Evolutionary conservation across 768 basidiomycete species (phyloP), one percentile per base, ranked within the genome.

Genomic region (Lentinula sp.): DNA sequence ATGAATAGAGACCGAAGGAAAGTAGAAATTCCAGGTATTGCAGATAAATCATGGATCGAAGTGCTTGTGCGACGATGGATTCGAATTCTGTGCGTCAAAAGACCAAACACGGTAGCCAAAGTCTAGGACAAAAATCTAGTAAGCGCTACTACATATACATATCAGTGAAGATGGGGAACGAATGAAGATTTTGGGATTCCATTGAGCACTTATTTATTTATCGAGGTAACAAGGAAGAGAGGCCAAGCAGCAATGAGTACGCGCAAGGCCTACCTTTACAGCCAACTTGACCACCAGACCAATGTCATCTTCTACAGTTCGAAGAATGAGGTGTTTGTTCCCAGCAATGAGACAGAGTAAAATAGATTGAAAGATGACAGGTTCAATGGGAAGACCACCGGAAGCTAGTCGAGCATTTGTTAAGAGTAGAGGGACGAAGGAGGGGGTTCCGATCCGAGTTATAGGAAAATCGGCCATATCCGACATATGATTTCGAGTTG

Each of bases 301-400:
- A 36, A 90, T 72, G 62, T 91, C 90, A 59, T 89, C 86, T 63
- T 86, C 85, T 10, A 76, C 77, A 1, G 87, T 82, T 48, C 86
- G 79, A 16, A 92, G 73, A 59, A 92, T 77, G 33, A 91, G 73
- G 69, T 90, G 78, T 63, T 80, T 85, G 65, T 85, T 76, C 1
- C 83, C 82, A 3, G 87, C 78, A 39, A 88, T 73, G 51, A 91
- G 75, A 68, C 82, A 88, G 3, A 87, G 79, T 35, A 91, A 79
- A 15, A 90, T 72, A 20, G 86, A 83, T 68, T 86, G 87, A 20
- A 90, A 71, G 45, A 90, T 79, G 56, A 83, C 79, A 9, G 82
- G 77, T 57, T 91, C 87, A 2, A 89, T 60, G 7, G 86, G 85
- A 15, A 86, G 69, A 53, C 74, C 67, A 0, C 68, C 68, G 8